Conservation (phyloP, 345 rosid genomes). For the Tarenaya hassleriana region DNA sequence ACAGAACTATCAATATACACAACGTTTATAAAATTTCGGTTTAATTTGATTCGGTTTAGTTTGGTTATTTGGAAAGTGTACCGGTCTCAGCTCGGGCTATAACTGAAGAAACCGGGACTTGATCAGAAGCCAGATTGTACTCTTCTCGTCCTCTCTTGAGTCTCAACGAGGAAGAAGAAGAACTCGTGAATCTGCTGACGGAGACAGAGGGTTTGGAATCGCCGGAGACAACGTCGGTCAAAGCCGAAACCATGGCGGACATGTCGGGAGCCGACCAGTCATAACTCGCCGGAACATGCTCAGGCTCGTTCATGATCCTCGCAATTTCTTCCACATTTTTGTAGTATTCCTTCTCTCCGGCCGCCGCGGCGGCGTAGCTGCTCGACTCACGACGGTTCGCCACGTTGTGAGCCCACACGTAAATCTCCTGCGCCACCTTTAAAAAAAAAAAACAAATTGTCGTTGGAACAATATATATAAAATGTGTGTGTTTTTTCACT, state of each 20-base stretch:
- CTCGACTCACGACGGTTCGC: constrained; percentile 8
- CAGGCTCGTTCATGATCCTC: constrained; percentile 18
- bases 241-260: constrained; percentile 16
- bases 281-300: constrained; percentile 12
- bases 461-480: no score
- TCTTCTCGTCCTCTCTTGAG: constrained; percentile 9
- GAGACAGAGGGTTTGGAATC: not conserved
- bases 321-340: constrained; percentile 19
- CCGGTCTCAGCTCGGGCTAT: not conserved
- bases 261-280: constrained; percentile 9
- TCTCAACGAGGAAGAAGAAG: no score
- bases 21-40: no score
- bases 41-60: no score
- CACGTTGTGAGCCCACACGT: not conserved
- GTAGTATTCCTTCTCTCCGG: constrained; percentile 5
- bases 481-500: no score
- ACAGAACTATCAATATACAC: no score
- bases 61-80: not conserved
- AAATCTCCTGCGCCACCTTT: no score
- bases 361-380: not conserved
- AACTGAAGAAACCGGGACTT: no score
- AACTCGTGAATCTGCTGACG: no score
- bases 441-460: no score
- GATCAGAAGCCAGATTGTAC: not conserved
- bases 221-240: constrained; percentile 18